Evolutionary conservation across 805 yeast genomes (phyloP).

Genomic region (Lipomyces sp.): DNA sequence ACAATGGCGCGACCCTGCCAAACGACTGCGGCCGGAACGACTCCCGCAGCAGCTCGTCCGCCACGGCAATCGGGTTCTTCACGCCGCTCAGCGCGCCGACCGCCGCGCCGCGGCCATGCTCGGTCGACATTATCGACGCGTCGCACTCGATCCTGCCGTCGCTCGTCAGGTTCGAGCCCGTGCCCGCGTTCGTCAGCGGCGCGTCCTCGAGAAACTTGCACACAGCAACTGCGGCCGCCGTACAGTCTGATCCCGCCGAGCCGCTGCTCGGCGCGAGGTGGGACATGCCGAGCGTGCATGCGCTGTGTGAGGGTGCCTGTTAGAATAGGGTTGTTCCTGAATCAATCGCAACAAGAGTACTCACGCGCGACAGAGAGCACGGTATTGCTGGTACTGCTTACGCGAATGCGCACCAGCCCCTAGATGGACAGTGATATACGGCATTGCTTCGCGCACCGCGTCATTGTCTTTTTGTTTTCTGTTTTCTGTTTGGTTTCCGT

Average conservation of each 20-base stretch:
- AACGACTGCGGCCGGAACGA: slow-evolving; percentile 14
- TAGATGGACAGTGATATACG: slow-evolving; percentile 34
- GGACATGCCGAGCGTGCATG: slow-evolving; percentile 29
- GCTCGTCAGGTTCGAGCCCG: slow-evolving; percentile 40
- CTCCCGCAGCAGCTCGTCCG: slow-evolving; percentile 29
- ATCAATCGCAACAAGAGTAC: slow-evolving; percentile 4
- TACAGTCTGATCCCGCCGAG: slow-evolving; percentile 19
- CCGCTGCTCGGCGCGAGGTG: slow-evolving; percentile 28
- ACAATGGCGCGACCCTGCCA: slow-evolving; percentile 29
- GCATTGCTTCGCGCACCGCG: too few relatives aligned
- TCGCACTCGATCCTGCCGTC: slow-evolving; percentile 42
- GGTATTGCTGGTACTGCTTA: slow-evolving; percentile 13
- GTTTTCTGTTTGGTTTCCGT: too few relatives aligned
- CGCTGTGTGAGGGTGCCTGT: slow-evolving; percentile 7
- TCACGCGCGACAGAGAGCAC: slow-evolving; percentile 17
- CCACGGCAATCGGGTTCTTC: slow-evolving; percentile 35
- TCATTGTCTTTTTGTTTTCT: too few relatives aligned
- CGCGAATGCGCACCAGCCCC: slow-evolving; percentile 38
- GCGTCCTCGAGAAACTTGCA: slow-evolving; percentile 39
- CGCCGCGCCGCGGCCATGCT: slow-evolving; percentile 27
- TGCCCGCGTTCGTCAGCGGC: slow-evolving; percentile 41
- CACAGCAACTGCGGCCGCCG: slow-evolving; percentile 32
- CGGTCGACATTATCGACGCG: slow-evolving; percentile 38
- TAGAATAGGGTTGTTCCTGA: too few relatives aligned
- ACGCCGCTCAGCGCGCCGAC: slow-evolving; percentile 39